A percentile compares a stretch with the other conserved stretches of the same genome.
Evolutionary conservation across 257 asterid species (phyloP).

Genomic region (Jaltomata sinuosa): DNA sequence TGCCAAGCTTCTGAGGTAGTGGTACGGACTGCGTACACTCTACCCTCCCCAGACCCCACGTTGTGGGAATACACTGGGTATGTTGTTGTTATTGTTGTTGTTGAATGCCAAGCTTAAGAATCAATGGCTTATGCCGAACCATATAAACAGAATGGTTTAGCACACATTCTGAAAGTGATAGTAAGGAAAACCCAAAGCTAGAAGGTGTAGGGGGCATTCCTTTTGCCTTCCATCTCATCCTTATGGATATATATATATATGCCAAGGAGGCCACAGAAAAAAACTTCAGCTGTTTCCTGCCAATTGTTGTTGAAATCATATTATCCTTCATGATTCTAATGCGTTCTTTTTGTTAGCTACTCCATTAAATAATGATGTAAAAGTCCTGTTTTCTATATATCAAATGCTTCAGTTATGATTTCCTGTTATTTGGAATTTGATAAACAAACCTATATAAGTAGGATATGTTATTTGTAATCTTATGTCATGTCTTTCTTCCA

Average conservation of each 20-base stretch:
- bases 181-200: background rate
- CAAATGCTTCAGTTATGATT: background rate
- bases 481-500: constrained; percentile 9
- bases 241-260: background rate
- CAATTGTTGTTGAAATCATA: background rate
- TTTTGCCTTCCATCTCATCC: background rate
- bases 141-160: background rate
- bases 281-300: constrained; percentile 2
- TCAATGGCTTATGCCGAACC: background rate
- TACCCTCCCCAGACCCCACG: no score
- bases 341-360: background rate
- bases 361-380: background rate
- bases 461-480: background rate
- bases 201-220: background rate
- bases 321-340: background rate
- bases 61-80: no score
- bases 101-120: background rate
- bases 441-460: background rate
- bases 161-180: background rate
- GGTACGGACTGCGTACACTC: no score
- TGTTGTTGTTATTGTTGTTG: no score
- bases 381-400: background rate
- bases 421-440: background rate
- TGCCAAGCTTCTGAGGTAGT: background rate
- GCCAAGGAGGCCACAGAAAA: background rate